Percentiles rank a stretch among this genome's conserved stretches.
Evolutionary conservation across 371 early-diverging fungal species (phyloP).

Genomic region (Haplosporangium sp.): DNA sequence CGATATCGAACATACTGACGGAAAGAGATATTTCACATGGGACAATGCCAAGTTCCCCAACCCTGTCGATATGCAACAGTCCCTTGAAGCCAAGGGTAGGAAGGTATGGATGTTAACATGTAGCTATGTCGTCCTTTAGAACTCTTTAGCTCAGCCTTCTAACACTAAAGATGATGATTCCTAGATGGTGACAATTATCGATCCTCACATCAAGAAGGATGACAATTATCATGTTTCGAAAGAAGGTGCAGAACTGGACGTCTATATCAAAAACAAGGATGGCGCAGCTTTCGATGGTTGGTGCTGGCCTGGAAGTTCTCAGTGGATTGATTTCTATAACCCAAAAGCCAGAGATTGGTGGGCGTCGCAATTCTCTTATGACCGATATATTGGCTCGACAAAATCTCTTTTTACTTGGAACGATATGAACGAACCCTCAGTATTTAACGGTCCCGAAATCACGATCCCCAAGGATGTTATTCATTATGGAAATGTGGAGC

Average conservation of each 20-base stretch:
- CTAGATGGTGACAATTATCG: slow-evolving; percentile 93
- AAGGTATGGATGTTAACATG: slow-evolving; percentile 63
- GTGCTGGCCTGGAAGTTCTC: slow-evolving; percentile 95
- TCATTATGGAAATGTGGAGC: slow-evolving; percentile 83
- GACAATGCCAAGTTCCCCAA: slow-evolving; percentile 88
- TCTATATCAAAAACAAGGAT: slow-evolving; percentile 84
- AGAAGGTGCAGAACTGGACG: slow-evolving; percentile 77
- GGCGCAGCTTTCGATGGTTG: slow-evolving; percentile 84
- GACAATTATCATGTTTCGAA: slow-evolving; percentile 79
- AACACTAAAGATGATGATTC: background rate
- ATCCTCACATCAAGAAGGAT: slow-evolving; percentile 96
- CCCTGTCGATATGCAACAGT: slow-evolving; percentile 87
- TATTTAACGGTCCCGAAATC: slow-evolving; percentile 93
- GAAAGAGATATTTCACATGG: slow-evolving; percentile 94
- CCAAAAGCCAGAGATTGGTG: slow-evolving; percentile 87
- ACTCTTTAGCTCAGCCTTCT: background rate
- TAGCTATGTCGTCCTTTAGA: background rate
- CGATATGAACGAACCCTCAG: slow-evolving; percentile 96
- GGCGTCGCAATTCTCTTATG: slow-evolving; percentile 76
- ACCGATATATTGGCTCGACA: slow-evolving; percentile 81
- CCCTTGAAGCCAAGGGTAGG: slow-evolving; percentile 77
- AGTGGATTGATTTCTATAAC: slow-evolving; percentile 90
- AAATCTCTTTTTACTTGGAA: slow-evolving; percentile 88
- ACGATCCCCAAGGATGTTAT: slow-evolving; percentile 93
- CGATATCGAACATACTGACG: slow-evolving; percentile 95